Evolutionary conservation across 148 eudicot genomes (phyloP).

Genomic region (Rhododendron simsii): DNA sequence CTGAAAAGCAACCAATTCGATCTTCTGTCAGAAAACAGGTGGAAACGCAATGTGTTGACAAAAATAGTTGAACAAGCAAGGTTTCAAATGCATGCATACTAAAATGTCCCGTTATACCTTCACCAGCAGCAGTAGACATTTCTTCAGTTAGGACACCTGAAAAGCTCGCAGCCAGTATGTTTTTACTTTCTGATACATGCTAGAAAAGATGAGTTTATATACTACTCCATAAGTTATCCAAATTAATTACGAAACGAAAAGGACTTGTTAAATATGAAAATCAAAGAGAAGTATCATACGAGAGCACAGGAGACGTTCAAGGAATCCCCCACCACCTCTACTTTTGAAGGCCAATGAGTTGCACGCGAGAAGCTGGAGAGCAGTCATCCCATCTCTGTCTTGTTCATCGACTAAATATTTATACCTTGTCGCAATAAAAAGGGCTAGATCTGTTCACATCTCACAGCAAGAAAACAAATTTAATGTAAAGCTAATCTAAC

Average conservation of each 20-base stretch:
- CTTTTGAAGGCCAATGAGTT: neutral
- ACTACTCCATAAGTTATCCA: neutral
- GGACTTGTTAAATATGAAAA: neutral
- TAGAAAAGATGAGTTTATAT: neutral
- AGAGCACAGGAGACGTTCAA: neutral
- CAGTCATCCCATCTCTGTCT: constrained; percentile 12
- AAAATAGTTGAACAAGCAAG: neutral
- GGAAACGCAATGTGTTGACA: neutral
- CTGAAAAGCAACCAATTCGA: neutral
- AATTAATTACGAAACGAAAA: neutral
- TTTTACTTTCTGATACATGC: neutral
- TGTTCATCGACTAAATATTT: neutral
- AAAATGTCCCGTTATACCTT: neutral
- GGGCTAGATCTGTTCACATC: constrained; percentile 11
- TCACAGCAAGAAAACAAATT: neutral
- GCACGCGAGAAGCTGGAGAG: constrained; percentile 20
- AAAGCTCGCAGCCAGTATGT: neutral
- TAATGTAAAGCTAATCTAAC: neutral
- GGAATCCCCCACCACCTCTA: neutral
- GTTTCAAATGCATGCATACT: neutral
- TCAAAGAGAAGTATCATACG: neutral
- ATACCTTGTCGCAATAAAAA: neutral
- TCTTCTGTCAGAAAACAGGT: neutral
- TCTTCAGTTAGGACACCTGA: neutral
- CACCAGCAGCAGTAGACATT: neutral